These are phyloP conservation scores for Kokia cookei DNA, from an alignment of 441 rosid genomes.

Conservation along the genomic window DNA sequence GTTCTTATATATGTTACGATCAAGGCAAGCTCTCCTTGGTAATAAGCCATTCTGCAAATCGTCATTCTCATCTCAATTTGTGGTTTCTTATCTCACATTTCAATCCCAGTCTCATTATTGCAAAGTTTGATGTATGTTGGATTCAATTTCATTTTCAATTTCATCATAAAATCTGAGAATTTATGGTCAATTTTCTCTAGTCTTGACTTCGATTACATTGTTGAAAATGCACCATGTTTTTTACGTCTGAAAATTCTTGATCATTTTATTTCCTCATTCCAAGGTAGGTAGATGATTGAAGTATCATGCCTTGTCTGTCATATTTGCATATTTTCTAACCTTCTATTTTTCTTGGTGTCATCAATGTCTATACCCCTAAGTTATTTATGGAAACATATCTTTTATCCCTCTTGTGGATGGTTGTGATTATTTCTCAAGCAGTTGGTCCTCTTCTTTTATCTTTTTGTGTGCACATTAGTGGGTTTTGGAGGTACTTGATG, in stretches of 20 bases:
- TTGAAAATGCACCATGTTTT: background rate
- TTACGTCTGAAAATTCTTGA: background rate
- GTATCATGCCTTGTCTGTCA: background rate
- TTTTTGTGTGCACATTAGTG: background rate
- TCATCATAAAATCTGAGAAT: background rate
- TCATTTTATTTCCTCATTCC: background rate
- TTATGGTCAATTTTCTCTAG: background rate
- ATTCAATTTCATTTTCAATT: background rate
- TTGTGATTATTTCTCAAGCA: background rate
- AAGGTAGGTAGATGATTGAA: background rate
- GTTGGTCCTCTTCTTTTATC: background rate
- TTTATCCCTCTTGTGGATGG: background rate
- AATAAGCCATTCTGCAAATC: slow-evolving; percentile 29
- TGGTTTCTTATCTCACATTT: background rate
- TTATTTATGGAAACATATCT: background rate
- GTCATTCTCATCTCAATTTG: slow-evolving; percentile 11
- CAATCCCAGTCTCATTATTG: background rate
- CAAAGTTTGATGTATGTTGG: background rate
- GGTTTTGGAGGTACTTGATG: background rate
- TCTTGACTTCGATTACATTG: background rate
- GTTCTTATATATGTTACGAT: slow-evolving; percentile 50
- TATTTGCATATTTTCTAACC: background rate
- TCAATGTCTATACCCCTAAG: background rate
- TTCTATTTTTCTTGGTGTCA: background rate
- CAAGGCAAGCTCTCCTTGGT: slow-evolving; percentile 70